Conservation (phyloP, 163 green algal genomes). For the Scenedesmus sp. region DNA sequence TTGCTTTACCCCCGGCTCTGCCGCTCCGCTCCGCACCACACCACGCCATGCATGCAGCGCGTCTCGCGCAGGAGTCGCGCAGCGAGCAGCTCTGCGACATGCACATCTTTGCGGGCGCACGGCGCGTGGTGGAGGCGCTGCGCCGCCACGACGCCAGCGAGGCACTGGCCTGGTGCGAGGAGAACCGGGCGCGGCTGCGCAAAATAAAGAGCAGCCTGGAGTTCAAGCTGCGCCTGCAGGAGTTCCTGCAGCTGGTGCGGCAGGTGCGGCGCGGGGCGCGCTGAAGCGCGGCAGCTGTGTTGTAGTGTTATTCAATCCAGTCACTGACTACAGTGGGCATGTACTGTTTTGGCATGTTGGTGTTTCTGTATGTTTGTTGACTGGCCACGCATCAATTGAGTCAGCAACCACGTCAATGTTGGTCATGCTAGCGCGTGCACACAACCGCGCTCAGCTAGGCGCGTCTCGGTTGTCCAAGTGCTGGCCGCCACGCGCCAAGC, state of each 20-base stretch:
- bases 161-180: conserved; percentile 89
- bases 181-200: conserved; percentile 76
- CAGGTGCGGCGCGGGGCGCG: conserved; percentile 46
- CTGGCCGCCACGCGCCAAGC: too few relatives aligned
- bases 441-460: too few relatives aligned
- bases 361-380: too few relatives aligned
- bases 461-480: too few relatives aligned
- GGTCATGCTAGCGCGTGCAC: too few relatives aligned
- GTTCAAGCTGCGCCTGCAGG: conserved; percentile 89
- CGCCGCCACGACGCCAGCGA: conserved; percentile 67
- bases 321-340: too few relatives aligned
- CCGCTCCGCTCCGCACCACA: not conserved
- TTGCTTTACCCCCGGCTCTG: not conserved
- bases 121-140: conserved; percentile 77
- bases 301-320: too few relatives aligned
- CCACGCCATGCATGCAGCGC: conserved; percentile 16
- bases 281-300: too few relatives aligned
- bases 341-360: too few relatives aligned
- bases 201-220: conserved; percentile 89
- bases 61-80: conserved; percentile 39
- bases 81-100: conserved; percentile 82
- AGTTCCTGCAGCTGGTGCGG: conserved; percentile 96
- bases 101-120: conserved; percentile 83
- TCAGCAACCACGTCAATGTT: too few relatives aligned
- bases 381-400: too few relatives aligned